Conservation (phyloP, 306 rosid species). For the Acacia crassicarpa region DNA sequence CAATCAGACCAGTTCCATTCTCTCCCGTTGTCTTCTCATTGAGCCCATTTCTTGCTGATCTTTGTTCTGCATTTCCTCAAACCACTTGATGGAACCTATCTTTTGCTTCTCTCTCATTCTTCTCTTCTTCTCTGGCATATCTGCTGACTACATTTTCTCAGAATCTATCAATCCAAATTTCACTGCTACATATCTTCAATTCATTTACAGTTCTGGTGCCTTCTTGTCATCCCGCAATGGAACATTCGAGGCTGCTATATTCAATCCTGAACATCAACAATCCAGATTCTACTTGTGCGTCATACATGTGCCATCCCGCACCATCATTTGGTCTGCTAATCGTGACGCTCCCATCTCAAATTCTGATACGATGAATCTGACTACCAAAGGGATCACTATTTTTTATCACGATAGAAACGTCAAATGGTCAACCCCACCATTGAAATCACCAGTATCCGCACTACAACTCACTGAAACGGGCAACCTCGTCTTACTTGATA, state of each 20-base stretch:
- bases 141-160: conserved; percentile 40
- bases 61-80: conserved; percentile 28
- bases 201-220: conserved; percentile 53
- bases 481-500: conserved; percentile 71
- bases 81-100: conserved; percentile 58
- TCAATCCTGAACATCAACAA: conserved; percentile 51
- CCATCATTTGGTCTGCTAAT: conserved; percentile 86
- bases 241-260: conserved; percentile 64
- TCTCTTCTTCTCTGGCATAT: conserved; percentile 39
- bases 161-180: conserved; percentile 60
- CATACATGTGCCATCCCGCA: conserved; percentile 63
- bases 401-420: conserved; percentile 37
- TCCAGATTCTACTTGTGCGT: conserved; percentile 65
- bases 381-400: conserved; percentile 50
- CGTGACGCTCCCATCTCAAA: conserved; percentile 55
- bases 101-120: conserved; percentile 34
- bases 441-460: conserved; percentile 47
- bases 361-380: conserved; percentile 59
- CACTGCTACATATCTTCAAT: conserved; percentile 52
- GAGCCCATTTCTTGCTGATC: conserved; percentile 27
- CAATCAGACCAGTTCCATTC: conserved; percentile 36
- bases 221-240: conserved; percentile 65
- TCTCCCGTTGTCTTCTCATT: conserved; percentile 18
- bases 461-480: conserved; percentile 70
- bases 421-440: conserved; percentile 79